Percentiles rank a stretch among this genome's conserved stretches.
Conservation (phyloP, 495 filamentous ascomycete species). For the Aspergillus carlsbadensis region DNA sequence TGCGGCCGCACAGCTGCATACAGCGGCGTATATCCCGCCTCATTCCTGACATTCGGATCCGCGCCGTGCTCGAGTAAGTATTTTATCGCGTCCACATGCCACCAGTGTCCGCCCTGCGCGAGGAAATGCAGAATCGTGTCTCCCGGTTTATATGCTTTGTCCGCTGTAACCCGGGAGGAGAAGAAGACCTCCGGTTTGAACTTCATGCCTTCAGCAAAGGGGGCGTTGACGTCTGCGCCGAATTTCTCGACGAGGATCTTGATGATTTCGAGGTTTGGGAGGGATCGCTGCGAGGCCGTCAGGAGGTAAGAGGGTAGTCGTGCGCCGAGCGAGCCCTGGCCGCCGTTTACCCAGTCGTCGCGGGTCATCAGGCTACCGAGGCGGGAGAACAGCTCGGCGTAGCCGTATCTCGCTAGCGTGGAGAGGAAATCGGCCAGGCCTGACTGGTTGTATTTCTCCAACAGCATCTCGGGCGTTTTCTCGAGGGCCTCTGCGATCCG, state of each 20-base stretch:
- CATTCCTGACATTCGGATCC: slow-evolving; percentile 34
- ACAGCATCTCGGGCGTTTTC: not conserved
- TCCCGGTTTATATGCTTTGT: slow-evolving; percentile 15
- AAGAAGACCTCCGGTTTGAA: slow-evolving; percentile 14
- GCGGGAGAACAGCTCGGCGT: slow-evolving; percentile 18
- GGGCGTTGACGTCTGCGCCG: slow-evolving; percentile 34
- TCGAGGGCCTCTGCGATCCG: slow-evolving; percentile 16
- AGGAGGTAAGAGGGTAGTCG: slow-evolving; percentile 27
- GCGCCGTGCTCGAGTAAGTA: slow-evolving; percentile 44
- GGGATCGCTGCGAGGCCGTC: slow-evolving; percentile 24
- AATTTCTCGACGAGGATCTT: slow-evolving; percentile 40
- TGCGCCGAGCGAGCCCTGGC: not conserved
- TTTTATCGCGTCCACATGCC: slow-evolving; percentile 42
- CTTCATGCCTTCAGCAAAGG: slow-evolving; percentile 7
- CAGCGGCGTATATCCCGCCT: slow-evolving; percentile 39
- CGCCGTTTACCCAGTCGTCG: slow-evolving; percentile 20
- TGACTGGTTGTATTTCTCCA: not conserved
- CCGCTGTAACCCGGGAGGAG: slow-evolving; percentile 7
- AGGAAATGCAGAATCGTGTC: slow-evolving; percentile 38
- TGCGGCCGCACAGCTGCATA: slow-evolving; percentile 30
- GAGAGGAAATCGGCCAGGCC: slow-evolving; percentile 12
- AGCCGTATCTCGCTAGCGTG: slow-evolving; percentile 21
- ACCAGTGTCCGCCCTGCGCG: slow-evolving; percentile 39
- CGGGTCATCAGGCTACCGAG: slow-evolving; percentile 11
- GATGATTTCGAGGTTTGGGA: slow-evolving; percentile 44